Evolutionary conservation across 2,329 filamentous ascomycete species (phyloP).

Genomic region (Zelopaecilomyces penicillatus): DNA sequence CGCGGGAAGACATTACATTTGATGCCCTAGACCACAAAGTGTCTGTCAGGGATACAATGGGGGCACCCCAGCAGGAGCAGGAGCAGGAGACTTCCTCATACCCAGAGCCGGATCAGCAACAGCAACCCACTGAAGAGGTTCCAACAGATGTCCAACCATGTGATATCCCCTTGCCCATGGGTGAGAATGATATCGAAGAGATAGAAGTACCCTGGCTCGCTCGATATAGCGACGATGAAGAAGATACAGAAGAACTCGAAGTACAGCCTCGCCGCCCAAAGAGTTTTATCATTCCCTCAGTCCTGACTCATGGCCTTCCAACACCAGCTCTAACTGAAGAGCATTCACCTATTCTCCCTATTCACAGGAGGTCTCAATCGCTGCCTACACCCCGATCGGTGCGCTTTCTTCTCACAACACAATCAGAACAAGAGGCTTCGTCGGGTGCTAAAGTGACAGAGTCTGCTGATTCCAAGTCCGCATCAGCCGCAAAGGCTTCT

Average conservation of each 20-base stretch:
- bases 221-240: slow-evolving; percentile 54
- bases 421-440: not conserved
- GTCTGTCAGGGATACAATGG: not conserved
- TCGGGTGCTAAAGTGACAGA: no score
- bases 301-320: slow-evolving; percentile 20
- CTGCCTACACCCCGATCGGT: slow-evolving; percentile 32
- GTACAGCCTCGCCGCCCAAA: slow-evolving; percentile 32
- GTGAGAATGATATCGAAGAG: slow-evolving; percentile 62
- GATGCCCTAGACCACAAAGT: slow-evolving; percentile 25
- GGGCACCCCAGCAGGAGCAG: no score
- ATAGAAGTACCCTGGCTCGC: slow-evolving; percentile 70
- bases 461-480: no score
- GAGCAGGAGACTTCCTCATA: no score
- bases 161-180: slow-evolving; percentile 58
- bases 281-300: slow-evolving; percentile 27
- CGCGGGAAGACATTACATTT: slow-evolving; percentile 27
- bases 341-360: slow-evolving; percentile 24
- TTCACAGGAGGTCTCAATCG: slow-evolving; percentile 40
- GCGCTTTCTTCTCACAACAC: slow-evolving; percentile 8
- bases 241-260: slow-evolving; percentile 33
- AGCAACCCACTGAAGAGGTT: slow-evolving; percentile 15
- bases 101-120: slow-evolving; percentile 6
- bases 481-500: no score
- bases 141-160: slow-evolving; percentile 21
- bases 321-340: slow-evolving; percentile 27